A percentile compares a stretch with the other conserved stretches of the same genome.
Conservation (phyloP, 2,329 filamentous ascomycete genomes). For the Didymella exigua region DNA sequence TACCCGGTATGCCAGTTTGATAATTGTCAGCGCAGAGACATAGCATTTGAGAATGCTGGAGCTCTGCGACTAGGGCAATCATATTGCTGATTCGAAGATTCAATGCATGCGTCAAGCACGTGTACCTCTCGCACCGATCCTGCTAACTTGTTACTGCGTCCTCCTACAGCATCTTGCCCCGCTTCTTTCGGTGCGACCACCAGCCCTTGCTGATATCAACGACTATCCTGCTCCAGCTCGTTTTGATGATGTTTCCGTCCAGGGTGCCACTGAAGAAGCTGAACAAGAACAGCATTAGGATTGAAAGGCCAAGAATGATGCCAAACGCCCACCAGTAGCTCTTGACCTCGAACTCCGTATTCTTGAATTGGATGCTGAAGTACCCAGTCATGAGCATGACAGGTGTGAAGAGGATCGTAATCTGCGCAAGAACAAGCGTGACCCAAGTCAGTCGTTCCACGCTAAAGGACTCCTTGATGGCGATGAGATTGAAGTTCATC, state of each 20-base stretch:
- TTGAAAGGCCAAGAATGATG: constrained; percentile 65
- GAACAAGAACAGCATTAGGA: constrained; percentile 63
- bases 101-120: not conserved
- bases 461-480: constrained; percentile 74
- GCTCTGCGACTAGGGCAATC: not conserved
- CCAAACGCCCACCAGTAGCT: constrained; percentile 74
- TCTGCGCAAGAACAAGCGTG: constrained; percentile 74
- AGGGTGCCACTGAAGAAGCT: constrained; percentile 63
- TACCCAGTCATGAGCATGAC: constrained; percentile 77
- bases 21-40: constrained; percentile 8
- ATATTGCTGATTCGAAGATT: not conserved
- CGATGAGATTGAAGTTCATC: constrained; percentile 78
- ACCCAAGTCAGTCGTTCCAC: constrained; percentile 74
- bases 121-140: not conserved
- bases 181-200: constrained; percentile 30
- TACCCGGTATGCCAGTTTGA: not conserved
- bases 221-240: constrained; percentile 46
- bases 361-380: constrained; percentile 69
- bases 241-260: constrained; percentile 58
- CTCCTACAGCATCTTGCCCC: constrained; percentile 23
- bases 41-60: not conserved
- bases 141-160: not conserved
- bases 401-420: constrained; percentile 76
- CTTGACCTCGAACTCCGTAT: constrained; percentile 64
- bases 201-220: constrained; percentile 36